phyloP scores from a whole-genome alignment of 805 yeast genomes.

The Candida silvicultrix region DNA sequence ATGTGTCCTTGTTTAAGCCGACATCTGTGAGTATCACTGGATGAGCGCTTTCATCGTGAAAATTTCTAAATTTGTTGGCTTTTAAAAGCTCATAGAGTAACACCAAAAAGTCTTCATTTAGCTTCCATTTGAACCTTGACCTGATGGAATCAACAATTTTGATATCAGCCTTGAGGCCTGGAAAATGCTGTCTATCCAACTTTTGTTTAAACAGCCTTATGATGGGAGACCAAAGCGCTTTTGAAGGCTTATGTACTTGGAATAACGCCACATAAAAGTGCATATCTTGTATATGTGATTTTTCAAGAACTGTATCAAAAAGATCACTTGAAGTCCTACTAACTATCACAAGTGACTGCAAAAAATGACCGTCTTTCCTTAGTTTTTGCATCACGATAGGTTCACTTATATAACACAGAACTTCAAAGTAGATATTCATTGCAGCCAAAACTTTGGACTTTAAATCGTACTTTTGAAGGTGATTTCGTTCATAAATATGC shows the following conservation, averaged over 20 bases:
- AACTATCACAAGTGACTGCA: conserved; percentile 14
- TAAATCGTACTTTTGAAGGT: conserved; percentile 12
- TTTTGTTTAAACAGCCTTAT: conserved; percentile 1
- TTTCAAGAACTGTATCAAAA: conserved; percentile 10
- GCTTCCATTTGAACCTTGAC: conserved; percentile 6
- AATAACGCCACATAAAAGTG: conserved; percentile 10
- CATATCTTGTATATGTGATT: conserved; percentile 7
- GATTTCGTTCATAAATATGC: conserved; percentile 8
- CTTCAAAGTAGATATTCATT: neutral
- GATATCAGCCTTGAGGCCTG: conserved; percentile 5
- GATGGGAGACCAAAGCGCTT: conserved; percentile 8
- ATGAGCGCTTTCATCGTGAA: conserved; percentile 7
- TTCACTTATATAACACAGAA: neutral
- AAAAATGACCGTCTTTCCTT: conserved; percentile 6
- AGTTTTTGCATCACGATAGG: conserved; percentile 6
- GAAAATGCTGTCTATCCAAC: neutral
- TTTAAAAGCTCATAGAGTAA: conserved; percentile 16
- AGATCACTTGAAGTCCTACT: conserved; percentile 4
- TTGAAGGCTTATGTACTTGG: conserved; percentile 1
- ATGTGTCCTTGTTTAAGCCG: conserved; percentile 9
- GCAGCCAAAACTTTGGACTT: neutral
- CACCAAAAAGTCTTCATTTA: conserved; percentile 9
- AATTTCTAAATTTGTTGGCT: conserved; percentile 14
- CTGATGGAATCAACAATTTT: conserved; percentile 4
- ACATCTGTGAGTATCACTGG: conserved; percentile 5